Evolutionary conservation across 2,329 filamentous ascomycete species (phyloP), one percentile per base, ranked within the genome.

Genomic region (Penicillium sp.): DNA sequence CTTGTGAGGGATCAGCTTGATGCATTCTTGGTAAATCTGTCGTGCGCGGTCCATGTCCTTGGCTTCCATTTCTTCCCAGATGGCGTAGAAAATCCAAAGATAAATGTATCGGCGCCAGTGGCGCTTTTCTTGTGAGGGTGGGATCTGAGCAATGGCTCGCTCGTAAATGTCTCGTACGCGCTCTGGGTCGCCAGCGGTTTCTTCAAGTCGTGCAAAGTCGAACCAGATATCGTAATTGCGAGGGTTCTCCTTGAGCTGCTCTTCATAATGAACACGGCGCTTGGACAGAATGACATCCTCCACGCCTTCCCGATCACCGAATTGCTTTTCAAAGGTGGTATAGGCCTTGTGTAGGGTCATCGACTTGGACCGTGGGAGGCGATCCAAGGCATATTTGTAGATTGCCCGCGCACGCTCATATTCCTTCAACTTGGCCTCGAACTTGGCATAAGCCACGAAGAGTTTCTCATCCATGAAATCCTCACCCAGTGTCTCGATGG

Each of bases 191-290:
- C 91, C 91, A 0, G 91, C 89, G 0, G 88, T 87, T 78, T 99
- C 95, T 76, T 99, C 95, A 7, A 99, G 81, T 8, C 91, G 86
- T 28, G 93, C 93, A 76, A 94, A 97, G 78, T 98, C 95, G 70
- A 99, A 94, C 95, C 95, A 99, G 13, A 89, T 86, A 73, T 99
- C 95, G 81, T 99, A 99, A 78, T 97, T 97, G 73, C 96, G 95
- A 1, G 93, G 88, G 72, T 97, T 98, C 74, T 96, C 91, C 72
- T 93, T 94, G 68, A 98, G 87, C 73, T 95, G 90, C 69, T 97
- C 92, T 78, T 99, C 95, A 78, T 99, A 99, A 65, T 95, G 88
- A 19, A 96, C 90, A 70, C 95, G 85, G 68, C 95, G 86, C 77
- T 99, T 99, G 17, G 93, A 93, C n/a, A 98, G 77, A 33, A 99